Percentiles rank a stretch among this genome's conserved stretches.
These are phyloP conservation scores for Ophiostoma sp. DNA, from an alignment of 2,329 filamentous ascomycete species.

Conservation along the genomic window DNA sequence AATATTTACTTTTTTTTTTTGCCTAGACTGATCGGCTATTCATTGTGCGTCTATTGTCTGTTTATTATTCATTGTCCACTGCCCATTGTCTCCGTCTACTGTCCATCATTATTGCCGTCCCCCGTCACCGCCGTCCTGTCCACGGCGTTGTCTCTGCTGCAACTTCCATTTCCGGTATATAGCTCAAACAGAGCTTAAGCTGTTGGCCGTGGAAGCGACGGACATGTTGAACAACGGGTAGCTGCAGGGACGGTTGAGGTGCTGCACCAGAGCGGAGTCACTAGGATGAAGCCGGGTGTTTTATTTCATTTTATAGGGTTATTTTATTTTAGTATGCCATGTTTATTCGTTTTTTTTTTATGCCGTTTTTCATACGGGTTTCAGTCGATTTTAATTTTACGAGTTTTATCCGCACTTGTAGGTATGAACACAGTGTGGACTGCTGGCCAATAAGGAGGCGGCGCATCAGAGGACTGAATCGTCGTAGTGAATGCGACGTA, in stretches of 20 bases:
- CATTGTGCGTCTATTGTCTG: background rate
- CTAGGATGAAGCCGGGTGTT: conserved; percentile 13
- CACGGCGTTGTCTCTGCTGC: background rate
- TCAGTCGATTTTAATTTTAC: background rate
- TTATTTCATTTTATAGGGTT: too few relatives aligned
- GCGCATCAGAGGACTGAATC: background rate
- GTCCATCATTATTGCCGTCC: too few relatives aligned
- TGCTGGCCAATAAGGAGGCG: background rate
- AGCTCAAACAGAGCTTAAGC: background rate
- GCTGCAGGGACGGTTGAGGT: conserved; percentile 8
- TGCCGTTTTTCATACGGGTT: background rate
- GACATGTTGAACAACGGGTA: conserved; percentile 12
- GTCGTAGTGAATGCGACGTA: conserved; percentile 1
- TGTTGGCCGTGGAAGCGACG: conserved; percentile 2
- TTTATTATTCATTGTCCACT: background rate
- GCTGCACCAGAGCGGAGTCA: conserved; percentile 8
- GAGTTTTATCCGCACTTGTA: background rate
- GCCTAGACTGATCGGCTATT: background rate
- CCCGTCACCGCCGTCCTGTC: too few relatives aligned
- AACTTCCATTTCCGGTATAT: conserved; percentile 11
- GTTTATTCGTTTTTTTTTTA: background rate
- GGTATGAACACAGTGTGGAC: background rate
- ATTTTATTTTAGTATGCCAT: background rate
- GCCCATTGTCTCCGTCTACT: background rate
- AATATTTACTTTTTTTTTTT: background rate